Conservation (phyloP, 164 flowering plant genomes). For the Aristolochia fimbriata region DNA sequence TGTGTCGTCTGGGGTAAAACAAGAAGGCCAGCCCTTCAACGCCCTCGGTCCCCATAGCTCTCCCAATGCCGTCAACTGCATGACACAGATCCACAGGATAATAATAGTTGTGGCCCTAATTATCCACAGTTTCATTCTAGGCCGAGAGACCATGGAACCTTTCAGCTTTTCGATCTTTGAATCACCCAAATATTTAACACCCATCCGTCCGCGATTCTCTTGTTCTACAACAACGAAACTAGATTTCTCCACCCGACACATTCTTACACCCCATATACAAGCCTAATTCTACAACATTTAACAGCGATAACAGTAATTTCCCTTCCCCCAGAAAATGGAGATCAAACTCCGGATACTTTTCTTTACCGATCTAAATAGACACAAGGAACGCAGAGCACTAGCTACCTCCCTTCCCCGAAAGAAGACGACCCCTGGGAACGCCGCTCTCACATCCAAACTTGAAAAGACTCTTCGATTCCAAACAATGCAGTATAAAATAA, state of each 20-base stretch:
- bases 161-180: conserved; percentile 38
- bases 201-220: conserved; percentile 24
- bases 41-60: conserved; percentile 77
- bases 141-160: conserved; percentile 21
- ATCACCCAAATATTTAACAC: conserved; percentile 21
- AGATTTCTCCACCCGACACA: conserved; percentile 16
- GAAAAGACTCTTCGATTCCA: conserved; percentile 4
- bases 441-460: background rate
- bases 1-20: conserved; percentile 27
- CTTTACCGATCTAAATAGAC: background rate
- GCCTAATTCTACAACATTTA: too few relatives aligned
- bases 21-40: conserved; percentile 87
- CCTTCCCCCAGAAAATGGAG: background rate
- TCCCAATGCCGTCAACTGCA: conserved; percentile 68
- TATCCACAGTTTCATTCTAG: conserved; percentile 67
- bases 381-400: background rate
- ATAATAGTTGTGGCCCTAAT: conserved; percentile 73
- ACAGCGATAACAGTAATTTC: conserved; percentile 2
- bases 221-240: conserved; percentile 7
- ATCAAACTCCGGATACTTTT: background rate
- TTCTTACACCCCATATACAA: conserved; percentile 1
- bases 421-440: background rate
- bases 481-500: conserved; percentile 9
- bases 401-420: background rate
- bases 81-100: conserved; percentile 78